These are phyloP conservation scores for Epicoccum sorghinum DNA, from an alignment of 2,329 filamentous ascomycete species.

Conservation along the genomic window DNA sequence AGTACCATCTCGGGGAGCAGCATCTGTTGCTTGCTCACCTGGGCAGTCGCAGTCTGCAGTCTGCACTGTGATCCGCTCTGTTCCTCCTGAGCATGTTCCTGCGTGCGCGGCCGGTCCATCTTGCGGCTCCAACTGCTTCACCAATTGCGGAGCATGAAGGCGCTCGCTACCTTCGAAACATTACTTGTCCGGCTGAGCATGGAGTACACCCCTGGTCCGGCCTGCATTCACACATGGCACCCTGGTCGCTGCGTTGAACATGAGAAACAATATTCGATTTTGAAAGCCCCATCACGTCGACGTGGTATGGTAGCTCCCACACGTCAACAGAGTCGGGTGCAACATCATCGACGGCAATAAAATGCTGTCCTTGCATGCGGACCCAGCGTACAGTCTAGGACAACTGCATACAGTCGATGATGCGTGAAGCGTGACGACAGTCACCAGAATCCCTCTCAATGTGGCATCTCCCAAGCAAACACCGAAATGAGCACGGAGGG, in stretches of 20 bases:
- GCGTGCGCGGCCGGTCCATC: conserved; percentile 18
- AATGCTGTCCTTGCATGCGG: conserved; percentile 36
- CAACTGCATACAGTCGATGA: conserved; percentile 15
- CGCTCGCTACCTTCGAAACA: conserved; percentile 17
- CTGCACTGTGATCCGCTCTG: background rate
- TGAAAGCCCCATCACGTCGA: conserved; percentile 17
- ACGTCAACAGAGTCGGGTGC: conserved; percentile 36
- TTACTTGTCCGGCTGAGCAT: conserved; percentile 20
- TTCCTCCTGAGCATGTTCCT: conserved; percentile 2
- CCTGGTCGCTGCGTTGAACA: conserved; percentile 30
- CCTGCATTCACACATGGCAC: conserved; percentile 46
- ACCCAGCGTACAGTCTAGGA: conserved; percentile 17
- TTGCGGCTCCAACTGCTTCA: conserved; percentile 15
- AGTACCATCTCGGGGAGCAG: background rate
- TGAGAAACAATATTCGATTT: conserved; percentile 16
- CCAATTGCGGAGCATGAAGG: conserved; percentile 5
- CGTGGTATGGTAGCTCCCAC: conserved; percentile 21
- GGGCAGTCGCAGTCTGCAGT: background rate
- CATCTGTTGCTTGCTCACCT: background rate
- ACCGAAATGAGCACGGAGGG: conserved; percentile 9
- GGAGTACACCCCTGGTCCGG: conserved; percentile 25
- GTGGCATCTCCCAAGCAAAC: conserved; percentile 9
- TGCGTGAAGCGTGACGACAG: conserved; percentile 27
- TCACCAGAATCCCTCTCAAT: conserved; percentile 7
- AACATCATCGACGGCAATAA: conserved; percentile 30